phyloP scores from a whole-genome alignment of 129 eudicot species.

The carrot (Daucus carota) region DNA sequence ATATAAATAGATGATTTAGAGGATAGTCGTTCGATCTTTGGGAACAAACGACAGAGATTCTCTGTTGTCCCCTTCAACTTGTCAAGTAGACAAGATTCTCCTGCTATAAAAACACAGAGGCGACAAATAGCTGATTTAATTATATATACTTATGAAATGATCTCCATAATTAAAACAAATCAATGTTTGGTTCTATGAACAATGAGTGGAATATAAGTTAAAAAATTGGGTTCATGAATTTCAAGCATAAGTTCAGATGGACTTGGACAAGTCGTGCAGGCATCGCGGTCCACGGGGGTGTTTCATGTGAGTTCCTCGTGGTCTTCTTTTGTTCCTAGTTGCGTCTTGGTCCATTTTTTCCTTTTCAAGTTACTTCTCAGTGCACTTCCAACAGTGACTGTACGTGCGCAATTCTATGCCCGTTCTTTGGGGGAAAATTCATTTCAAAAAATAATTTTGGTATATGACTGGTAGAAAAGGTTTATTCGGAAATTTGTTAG shows the following conservation, averaged over 20 bases:
- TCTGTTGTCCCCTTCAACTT: not conserved
- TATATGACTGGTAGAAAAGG: too few relatives aligned
- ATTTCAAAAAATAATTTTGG: too few relatives aligned
- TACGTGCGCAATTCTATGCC: too few relatives aligned
- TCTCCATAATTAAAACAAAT: not conserved
- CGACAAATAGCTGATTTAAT: not conserved
- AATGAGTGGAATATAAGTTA: not conserved
- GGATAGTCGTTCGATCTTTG: not conserved
- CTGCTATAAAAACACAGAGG: not conserved
- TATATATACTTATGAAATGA: not conserved
- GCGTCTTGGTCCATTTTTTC: not conserved
- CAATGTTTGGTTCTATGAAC: not conserved
- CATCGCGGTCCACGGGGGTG: not conserved
- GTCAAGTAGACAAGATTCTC: conserved; percentile 4
- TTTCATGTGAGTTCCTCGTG: conserved; percentile 6
- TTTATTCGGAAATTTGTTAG: too few relatives aligned
- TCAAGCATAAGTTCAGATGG: not conserved
- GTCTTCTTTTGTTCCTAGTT: not conserved
- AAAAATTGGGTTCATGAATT: not conserved
- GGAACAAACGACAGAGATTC: not conserved
- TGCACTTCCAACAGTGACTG: not conserved
- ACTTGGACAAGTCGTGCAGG: conserved; percentile 5
- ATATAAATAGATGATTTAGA: not conserved
- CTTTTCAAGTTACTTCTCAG: not conserved
- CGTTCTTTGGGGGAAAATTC: too few relatives aligned